A percentile compares a stretch with the other conserved stretches of the same genome.
Evolutionary conservation across 345 rosid species (phyloP).

Genomic region (Erucastrum elatum): DNA sequence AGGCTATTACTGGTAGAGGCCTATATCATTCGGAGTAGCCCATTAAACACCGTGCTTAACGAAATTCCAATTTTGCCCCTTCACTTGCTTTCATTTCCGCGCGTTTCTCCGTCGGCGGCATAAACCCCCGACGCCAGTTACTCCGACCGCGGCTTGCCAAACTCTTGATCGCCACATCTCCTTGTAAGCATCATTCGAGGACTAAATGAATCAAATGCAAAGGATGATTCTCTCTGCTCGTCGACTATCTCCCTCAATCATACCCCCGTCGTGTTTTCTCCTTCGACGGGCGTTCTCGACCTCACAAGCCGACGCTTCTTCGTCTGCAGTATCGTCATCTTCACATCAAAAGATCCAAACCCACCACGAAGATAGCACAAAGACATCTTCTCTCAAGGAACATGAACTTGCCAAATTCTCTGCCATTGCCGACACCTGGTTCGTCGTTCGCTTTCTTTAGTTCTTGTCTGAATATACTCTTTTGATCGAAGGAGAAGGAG

Average conservation of each 20-base stretch:
- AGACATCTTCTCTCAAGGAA: slow-evolving; percentile 60
- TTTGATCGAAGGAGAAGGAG: not conserved
- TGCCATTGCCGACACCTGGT: slow-evolving; percentile 56
- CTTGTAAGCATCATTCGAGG: no score
- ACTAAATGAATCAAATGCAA: slow-evolving; percentile 33
- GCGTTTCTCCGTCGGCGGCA: no score
- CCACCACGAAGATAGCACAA: not conserved
- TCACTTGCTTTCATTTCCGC: no score
- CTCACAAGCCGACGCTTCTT: slow-evolving; percentile 9
- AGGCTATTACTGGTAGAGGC: no score
- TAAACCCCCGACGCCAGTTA: no score
- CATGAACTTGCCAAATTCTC: slow-evolving; percentile 76
- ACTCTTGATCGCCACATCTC: not conserved
- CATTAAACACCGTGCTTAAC: no score
- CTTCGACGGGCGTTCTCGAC: slow-evolving; percentile 25
- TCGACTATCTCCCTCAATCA: slow-evolving; percentile 36
- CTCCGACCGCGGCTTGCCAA: not conserved
- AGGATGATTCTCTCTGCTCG: slow-evolving; percentile 29
- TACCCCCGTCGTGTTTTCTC: slow-evolving; percentile 28
- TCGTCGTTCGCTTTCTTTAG: not conserved
- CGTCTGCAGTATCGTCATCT: not conserved
- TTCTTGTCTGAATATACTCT: not conserved
- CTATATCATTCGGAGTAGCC: no score
- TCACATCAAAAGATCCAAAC: slow-evolving; percentile 14
- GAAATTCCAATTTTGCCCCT: no score